Conservation (phyloP, 1,284 basidiomycete species). For the Microbotryomycetes sp. region DNA sequence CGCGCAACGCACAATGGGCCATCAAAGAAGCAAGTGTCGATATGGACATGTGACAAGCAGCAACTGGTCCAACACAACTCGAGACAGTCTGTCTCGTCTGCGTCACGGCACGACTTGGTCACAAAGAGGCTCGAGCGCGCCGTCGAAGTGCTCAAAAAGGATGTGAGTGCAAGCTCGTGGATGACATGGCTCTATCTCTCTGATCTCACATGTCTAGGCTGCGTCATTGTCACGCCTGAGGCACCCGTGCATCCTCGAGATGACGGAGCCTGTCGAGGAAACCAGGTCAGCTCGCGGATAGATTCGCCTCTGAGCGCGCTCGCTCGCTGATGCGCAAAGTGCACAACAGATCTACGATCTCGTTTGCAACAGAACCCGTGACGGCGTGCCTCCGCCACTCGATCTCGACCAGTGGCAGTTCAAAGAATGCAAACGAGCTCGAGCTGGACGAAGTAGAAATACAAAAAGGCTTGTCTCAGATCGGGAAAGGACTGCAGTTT, state of each 20-base stretch:
- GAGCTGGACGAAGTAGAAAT: conserved; percentile 94
- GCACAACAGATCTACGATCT: conserved; percentile 61
- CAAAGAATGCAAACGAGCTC: conserved; percentile 46
- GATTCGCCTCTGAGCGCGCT: too few relatives aligned
- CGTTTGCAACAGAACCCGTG: conserved; percentile 87
- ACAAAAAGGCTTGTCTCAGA: conserved; percentile 89
- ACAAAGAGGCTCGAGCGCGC: conserved; percentile 51
- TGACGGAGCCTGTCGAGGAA: conserved; percentile 97
- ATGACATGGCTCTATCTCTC: not conserved
- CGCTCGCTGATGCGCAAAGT: too few relatives aligned
- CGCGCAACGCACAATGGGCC: conserved; percentile 69
- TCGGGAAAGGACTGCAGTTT: conserved; percentile 88
- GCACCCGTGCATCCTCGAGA: conserved; percentile 94
- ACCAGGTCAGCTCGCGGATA: conserved; percentile 48
- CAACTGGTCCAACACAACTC: conserved; percentile 49
- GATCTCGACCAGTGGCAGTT: conserved; percentile 44
- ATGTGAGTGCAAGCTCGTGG: conserved; percentile 51
- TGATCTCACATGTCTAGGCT: conserved; percentile 51
- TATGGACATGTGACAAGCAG: conserved; percentile 84
- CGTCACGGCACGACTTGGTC: conserved; percentile 46
- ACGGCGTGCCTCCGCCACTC: conserved; percentile 68
- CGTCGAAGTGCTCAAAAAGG: conserved; percentile 74
- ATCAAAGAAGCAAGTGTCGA: conserved; percentile 74
- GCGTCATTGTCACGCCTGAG: conserved; percentile 75
- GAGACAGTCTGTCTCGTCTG: conserved; percentile 39